Evolutionary conservation across 2,329 filamentous ascomycete genomes (phyloP), one percentile per base, ranked within the genome.

Genomic region (Pyricularia sp.): DNA sequence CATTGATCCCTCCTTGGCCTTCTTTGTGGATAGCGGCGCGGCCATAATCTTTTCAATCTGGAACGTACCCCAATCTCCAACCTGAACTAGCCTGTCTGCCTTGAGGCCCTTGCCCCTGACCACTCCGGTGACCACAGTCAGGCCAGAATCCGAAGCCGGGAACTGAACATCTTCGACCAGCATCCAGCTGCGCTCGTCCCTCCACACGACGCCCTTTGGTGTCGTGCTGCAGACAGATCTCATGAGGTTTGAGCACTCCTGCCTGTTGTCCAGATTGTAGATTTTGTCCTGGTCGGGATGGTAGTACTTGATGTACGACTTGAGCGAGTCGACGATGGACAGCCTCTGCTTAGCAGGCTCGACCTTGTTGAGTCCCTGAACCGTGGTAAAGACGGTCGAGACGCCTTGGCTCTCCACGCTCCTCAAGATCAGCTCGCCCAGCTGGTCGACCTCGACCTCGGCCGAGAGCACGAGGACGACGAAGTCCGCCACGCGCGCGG

Each of bases 131-230:
- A 99, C 73, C 8, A 93, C 78, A 9, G 91, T 89, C 57, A 86
- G 79, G 16, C 35, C 49, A 1, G 81, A 79, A n/a, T 81, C 81
- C 4, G 77, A 80, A 31, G 84, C 81, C 12, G 85, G 82, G 82
- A 92, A 96, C 69, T 84, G 78, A 64, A 96, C 80, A 31, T 93
- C 84, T 69, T 99, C 94, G 4, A 93, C 85, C 65, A 96, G 78
- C 88, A 99, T 91, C 90, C 94, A 99, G 71, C 92, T 96, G 70
- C 94, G 84, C 69, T 96, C 91, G 64, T 99, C 94, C 70, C 94
- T 86, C 94, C 94, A 99, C 68, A 88, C 81, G n/a, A 99, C 85
- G 0, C 94, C 94, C 78, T 96, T 97, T 12, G 94, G 93, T 59
- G 89, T 92, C 44, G 89, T 91, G 68, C 88, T 96, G 80, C 94